These are phyloP conservation scores for Cutaneotrichosporon curvatum DNA, from an alignment of 1,284 basidiomycete genomes.

Conservation along the genomic window DNA sequence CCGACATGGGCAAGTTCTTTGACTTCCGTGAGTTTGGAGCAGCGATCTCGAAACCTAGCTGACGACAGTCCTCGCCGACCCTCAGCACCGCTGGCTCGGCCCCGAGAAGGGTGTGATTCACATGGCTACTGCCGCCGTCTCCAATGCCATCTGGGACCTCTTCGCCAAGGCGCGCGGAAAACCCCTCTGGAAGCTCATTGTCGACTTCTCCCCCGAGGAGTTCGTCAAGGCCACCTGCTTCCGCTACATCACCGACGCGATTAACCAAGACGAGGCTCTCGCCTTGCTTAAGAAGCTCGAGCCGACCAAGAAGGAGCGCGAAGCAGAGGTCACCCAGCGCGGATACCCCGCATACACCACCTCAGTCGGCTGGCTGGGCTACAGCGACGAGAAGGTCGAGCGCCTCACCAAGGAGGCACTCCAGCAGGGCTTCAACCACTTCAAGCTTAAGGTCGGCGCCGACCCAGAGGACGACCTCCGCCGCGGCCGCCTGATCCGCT, in stretches of 20 bases:
- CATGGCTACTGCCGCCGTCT: slow-evolving; percentile 52
- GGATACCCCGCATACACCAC: slow-evolving; percentile 95
- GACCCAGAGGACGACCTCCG: slow-evolving; percentile 74
- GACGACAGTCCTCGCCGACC: slow-evolving; percentile 61
- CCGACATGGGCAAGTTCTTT: slow-evolving; percentile 66
- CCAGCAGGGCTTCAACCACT: slow-evolving; percentile 81
- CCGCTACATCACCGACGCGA: slow-evolving; percentile 87
- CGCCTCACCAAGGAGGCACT: slow-evolving; percentile 80
- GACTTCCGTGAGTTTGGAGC: slow-evolving; percentile 35
- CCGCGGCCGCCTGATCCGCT: slow-evolving; percentile 77
- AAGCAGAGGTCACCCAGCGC: slow-evolving; percentile 56
- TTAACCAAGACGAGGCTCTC: slow-evolving; percentile 83
- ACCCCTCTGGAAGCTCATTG: slow-evolving; percentile 54
- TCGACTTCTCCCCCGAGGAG: slow-evolving; percentile 62
- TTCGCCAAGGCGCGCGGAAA: slow-evolving; percentile 51
- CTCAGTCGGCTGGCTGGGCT: slow-evolving; percentile 85
- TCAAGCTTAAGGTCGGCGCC: slow-evolving; percentile 95
- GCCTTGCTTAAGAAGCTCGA: slow-evolving; percentile 70
- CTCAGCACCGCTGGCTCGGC: slow-evolving; percentile 77
- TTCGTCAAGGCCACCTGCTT: slow-evolving; percentile 76
- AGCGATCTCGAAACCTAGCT: not conserved
- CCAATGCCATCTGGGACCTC: slow-evolving; percentile 51
- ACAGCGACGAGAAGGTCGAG: slow-evolving; percentile 84
- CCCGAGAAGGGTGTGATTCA: slow-evolving; percentile 52
- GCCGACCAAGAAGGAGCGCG: slow-evolving; percentile 67